These are phyloP conservation scores for Phytopythium helicoides DNA, from an alignment of 352 stramenopile species.

Conservation along the genomic window DNA sequence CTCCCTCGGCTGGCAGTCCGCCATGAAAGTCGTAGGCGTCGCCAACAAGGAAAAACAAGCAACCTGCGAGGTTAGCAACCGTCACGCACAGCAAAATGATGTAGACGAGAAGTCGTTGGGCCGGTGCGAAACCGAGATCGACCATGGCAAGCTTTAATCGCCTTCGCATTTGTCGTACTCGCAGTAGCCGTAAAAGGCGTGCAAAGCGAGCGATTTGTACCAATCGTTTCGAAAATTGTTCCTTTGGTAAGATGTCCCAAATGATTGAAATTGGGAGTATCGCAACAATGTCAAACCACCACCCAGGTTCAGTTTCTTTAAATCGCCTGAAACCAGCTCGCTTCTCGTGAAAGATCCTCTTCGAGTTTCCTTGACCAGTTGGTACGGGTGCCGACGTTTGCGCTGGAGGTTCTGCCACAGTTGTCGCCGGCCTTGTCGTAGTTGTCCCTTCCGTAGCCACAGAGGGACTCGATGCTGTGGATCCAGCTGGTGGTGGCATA, in stretches of 20 bases:
- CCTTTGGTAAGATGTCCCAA: conserved; percentile 63
- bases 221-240: conserved; percentile 21
- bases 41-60: conserved; percentile 54
- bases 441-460: conserved; percentile 9
- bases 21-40: conserved; percentile 42
- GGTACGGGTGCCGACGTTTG: neutral
- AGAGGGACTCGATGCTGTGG: too few relatives aligned
- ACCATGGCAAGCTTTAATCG: conserved; percentile 44
- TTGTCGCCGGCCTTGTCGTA: neutral
- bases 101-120: conserved; percentile 45
- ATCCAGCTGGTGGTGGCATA: conserved; percentile 8
- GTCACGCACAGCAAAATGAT: conserved; percentile 42
- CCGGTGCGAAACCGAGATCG: conserved; percentile 35
- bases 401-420: too few relatives aligned
- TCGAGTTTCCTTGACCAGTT: neutral
- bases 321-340: conserved; percentile 23
- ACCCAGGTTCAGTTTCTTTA: conserved; percentile 26
- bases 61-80: conserved; percentile 42
- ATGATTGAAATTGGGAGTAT: conserved; percentile 39
- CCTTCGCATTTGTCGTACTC: conserved; percentile 34
- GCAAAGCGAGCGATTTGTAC: conserved; percentile 33
- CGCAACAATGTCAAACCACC: conserved; percentile 8
- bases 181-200: conserved; percentile 45
- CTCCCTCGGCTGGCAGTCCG: conserved; percentile 33
- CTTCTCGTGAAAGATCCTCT: neutral